Evolutionary conservation across 257 asterid species (phyloP).

Genomic region (Fraxinus cuspidata): DNA sequence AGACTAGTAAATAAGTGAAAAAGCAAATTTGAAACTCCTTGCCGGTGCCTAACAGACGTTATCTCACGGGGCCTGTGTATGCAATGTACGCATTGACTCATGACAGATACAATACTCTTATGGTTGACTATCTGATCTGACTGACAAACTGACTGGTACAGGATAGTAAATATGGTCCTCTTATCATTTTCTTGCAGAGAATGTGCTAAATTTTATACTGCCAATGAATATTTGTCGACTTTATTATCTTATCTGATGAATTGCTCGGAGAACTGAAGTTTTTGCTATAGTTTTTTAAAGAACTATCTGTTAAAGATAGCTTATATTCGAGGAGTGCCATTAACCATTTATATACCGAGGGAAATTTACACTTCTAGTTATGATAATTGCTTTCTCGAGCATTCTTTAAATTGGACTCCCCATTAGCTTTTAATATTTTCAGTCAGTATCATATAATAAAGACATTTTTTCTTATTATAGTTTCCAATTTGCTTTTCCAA

Average conservation of each 20-base stretch:
- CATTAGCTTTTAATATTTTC: too few species aligned
- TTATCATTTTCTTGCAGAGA: background rate
- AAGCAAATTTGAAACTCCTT: background rate
- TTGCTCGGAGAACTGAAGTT: background rate
- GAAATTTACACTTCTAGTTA: background rate
- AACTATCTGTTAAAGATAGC: background rate
- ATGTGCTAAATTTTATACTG: background rate
- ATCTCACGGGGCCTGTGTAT: background rate
- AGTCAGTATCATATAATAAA: background rate
- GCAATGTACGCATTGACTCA: background rate
- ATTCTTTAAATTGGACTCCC: background rate
- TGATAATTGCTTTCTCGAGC: background rate
- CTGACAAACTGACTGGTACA: background rate
- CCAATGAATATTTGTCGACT: background rate
- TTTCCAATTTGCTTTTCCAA: background rate
- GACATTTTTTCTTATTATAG: background rate
- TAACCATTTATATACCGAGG: background rate
- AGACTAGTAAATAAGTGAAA: background rate
- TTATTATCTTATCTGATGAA: background rate
- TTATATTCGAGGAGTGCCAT: background rate
- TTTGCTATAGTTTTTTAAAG: background rate
- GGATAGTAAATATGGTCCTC: background rate
- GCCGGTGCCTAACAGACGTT: background rate
- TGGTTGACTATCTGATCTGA: background rate
- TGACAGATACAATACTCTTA: background rate